These are phyloP conservation scores for Sphaerostilbella broomeana DNA, from an alignment of 2,329 filamentous ascomycete species.

Conservation along the genomic window DNA sequence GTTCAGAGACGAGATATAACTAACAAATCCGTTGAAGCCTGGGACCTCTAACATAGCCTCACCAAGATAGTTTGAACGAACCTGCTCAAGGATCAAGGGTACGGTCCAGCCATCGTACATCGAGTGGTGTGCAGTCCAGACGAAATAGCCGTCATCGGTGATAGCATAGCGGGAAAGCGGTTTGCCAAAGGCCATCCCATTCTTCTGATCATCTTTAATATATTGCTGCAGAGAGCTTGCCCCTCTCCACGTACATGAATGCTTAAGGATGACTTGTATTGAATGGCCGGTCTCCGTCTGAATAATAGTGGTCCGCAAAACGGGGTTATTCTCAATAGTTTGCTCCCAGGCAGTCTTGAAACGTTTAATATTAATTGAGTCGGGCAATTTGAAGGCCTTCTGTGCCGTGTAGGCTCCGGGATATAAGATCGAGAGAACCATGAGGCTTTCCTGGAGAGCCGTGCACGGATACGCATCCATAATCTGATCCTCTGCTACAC, in stretches of 20 bases:
- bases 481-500: conserved; percentile 8
- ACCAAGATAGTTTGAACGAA: neutral
- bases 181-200: conserved; percentile 1
- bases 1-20: neutral
- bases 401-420: conserved; percentile 30
- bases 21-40: conserved; percentile 2
- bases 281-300: no score
- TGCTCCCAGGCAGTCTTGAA: conserved; percentile 25
- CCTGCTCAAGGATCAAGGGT: neutral
- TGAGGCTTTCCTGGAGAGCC: conserved; percentile 33
- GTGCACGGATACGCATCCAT: conserved; percentile 34
- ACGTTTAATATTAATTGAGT: conserved; percentile 16
- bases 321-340: neutral
- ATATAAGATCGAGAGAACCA: conserved; percentile 27
- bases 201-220: neutral
- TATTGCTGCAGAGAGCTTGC: neutral
- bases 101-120: conserved; percentile 8
- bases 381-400: conserved; percentile 18
- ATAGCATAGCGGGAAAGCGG: conserved; percentile 1
- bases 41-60: neutral
- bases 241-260: no score
- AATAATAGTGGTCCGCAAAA: conserved; percentile 15
- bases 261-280: no score
- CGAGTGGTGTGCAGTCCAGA: conserved; percentile 4
- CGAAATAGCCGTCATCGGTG: neutral